A percentile compares a stretch with the other conserved stretches of the same genome.
Conservation (phyloP, 2,329 filamentous ascomycete species). For the Colletotrichum sp. region DNA sequence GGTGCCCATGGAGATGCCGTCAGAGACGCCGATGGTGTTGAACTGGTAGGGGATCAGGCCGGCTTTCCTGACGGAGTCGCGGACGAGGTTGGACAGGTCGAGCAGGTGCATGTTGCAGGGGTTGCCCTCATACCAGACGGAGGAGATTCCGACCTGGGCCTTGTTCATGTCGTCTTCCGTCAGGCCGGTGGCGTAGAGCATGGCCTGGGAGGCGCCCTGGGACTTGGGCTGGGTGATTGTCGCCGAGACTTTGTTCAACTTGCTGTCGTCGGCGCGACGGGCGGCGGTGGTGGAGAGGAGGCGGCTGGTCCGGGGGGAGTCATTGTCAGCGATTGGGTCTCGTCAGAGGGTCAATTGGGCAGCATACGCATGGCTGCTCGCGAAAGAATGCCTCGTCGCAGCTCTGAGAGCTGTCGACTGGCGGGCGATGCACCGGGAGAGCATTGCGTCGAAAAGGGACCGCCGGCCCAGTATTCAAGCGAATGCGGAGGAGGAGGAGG, state of each 20-base stretch:
- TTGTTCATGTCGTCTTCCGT: constrained; percentile 89
- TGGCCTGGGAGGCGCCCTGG: constrained; percentile 97
- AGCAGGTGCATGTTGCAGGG: constrained; percentile 99
- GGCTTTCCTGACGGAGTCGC: constrained; percentile 65
- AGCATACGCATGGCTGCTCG: constrained; percentile 24
- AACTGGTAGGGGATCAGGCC: constrained; percentile 94
- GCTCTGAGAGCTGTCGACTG: constrained; percentile 26
- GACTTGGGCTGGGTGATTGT: constrained; percentile 96
- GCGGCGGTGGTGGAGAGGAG: constrained; percentile 55
- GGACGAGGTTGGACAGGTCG: constrained; percentile 81
- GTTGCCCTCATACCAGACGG: constrained; percentile 97
- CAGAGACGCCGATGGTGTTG: constrained; percentile 98
- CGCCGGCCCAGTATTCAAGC: not conserved
- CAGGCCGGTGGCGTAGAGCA: constrained; percentile 96
- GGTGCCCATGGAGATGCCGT: constrained; percentile 98
- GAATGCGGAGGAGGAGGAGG: not conserved
- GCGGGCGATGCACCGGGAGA: constrained; percentile 21
- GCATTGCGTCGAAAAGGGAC: constrained; percentile 21
- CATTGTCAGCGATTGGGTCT: not conserved
- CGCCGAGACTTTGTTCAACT: constrained; percentile 84
- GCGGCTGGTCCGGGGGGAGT: constrained; percentile 41
- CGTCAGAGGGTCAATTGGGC: not conserved
- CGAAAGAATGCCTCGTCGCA: constrained; percentile 21
- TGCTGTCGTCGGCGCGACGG: constrained; percentile 54
- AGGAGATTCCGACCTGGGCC: constrained; percentile 96